Conservation (phyloP, 345 rosid genomes). For the Cardamine occulta region DNA sequence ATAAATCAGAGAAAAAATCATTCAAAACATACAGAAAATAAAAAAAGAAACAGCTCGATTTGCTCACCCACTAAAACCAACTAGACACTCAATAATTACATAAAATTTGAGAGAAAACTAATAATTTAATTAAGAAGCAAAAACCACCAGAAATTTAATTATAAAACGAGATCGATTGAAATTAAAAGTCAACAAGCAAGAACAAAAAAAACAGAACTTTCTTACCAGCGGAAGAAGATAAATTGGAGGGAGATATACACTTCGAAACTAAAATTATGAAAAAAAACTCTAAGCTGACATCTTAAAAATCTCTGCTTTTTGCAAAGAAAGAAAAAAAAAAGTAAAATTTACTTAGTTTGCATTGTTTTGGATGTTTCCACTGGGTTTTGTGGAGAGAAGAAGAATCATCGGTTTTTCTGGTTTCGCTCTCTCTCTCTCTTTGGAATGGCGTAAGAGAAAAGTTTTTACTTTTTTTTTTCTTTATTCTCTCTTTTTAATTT, state of each 20-base stretch:
- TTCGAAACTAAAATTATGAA: not conserved
- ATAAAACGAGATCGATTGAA: not conserved
- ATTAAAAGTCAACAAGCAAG: not conserved
- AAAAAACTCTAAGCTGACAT: slow-evolving; percentile 44
- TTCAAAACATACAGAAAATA: slow-evolving; percentile 3
- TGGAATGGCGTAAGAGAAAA: slow-evolving; percentile 47
- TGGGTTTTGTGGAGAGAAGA: slow-evolving; percentile 39
- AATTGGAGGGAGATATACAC: slow-evolving; percentile 27
- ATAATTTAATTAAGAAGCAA: slow-evolving; percentile 8
- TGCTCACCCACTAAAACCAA: slow-evolving; percentile 41
- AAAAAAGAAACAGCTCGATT: slow-evolving; percentile 37
- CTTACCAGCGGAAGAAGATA: slow-evolving; percentile 31
- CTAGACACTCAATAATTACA: slow-evolving; percentile 42
- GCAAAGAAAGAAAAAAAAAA: not conserved
- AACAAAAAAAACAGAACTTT: slow-evolving; percentile 34
- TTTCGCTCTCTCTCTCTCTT: slow-evolving; percentile 22
- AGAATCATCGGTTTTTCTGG: slow-evolving; percentile 37
- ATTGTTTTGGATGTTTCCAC: slow-evolving; percentile 28
- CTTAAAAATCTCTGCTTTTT: slow-evolving; percentile 32
- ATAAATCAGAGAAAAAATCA: slow-evolving; percentile 36
- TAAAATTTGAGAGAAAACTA: not conserved
- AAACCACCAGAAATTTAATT: not conserved
- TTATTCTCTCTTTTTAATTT: slow-evolving; percentile 15
- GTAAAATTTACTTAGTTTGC: slow-evolving; percentile 1
- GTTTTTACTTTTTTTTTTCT: slow-evolving; percentile 25